Evolutionary conservation across 176 grass and related monocot species (phyloP).

Genomic region (Miscanthus lutarioriparius): DNA sequence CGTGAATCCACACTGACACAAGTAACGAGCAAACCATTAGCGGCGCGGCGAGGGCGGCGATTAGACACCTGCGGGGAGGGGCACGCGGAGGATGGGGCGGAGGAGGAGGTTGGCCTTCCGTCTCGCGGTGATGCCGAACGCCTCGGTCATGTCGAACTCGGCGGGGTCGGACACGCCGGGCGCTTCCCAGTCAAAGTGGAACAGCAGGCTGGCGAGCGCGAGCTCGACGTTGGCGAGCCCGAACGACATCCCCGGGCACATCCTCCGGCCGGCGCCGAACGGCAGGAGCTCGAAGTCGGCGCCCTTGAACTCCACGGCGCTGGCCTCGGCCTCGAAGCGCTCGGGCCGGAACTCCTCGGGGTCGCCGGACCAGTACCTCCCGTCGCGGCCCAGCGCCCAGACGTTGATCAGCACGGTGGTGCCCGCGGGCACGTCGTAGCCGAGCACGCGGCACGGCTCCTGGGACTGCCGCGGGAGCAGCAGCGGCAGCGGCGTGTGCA

Average conservation of each 20-base stretch:
- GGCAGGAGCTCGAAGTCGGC: constrained; percentile 49
- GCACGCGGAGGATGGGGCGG: constrained; percentile 23
- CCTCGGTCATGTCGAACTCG: constrained; percentile 39
- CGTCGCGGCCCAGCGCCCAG: constrained; percentile 63
- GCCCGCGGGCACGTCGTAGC: constrained; percentile 51
- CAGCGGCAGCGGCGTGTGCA: constrained; percentile 52
- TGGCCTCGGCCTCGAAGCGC: constrained; percentile 28
- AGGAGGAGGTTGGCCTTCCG: constrained; percentile 36
- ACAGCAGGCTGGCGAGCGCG: constrained; percentile 42
- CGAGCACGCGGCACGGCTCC: constrained; percentile 29
- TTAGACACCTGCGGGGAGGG: constrained; percentile 2
- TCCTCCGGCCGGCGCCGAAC: constrained; percentile 52
- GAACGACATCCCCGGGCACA: constrained; percentile 51
- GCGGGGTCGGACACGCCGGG: neutral
- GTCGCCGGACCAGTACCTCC: constrained; percentile 37
- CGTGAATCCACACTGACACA: neutral
- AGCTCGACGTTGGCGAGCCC: constrained; percentile 54
- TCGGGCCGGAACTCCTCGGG: constrained; percentile 52
- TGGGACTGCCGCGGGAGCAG: constrained; percentile 49
- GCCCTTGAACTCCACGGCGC: constrained; percentile 38
- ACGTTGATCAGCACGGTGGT: constrained; percentile 56
- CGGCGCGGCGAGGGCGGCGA: too few relatives aligned
- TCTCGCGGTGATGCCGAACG: constrained; percentile 23
- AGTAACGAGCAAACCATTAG: neutral
- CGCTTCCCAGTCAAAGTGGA: constrained; percentile 57